Conservation (phyloP, 495 filamentous ascomycete genomes). For the Podospora sp. region DNA sequence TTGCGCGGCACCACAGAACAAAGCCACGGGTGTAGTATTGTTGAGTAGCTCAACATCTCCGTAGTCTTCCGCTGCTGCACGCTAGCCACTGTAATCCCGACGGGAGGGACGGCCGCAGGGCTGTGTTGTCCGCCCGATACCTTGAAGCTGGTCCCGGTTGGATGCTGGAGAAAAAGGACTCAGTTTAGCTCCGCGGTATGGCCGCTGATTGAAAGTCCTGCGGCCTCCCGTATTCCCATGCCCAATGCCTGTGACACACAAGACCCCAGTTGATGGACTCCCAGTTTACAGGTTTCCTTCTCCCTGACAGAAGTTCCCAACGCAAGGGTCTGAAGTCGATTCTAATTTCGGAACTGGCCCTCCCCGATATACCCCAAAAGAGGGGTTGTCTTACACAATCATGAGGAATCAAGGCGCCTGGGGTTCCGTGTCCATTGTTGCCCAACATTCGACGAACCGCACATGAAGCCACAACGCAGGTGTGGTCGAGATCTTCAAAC, state of each 20-base stretch:
- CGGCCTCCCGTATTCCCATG: background rate
- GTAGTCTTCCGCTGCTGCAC: background rate
- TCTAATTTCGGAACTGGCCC: background rate
- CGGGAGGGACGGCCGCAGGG: background rate
- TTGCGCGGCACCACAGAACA: background rate
- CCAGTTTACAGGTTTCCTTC: background rate
- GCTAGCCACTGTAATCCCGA: background rate
- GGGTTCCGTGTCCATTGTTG: background rate
- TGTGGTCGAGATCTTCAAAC: background rate
- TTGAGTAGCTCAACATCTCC: background rate
- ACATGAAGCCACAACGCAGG: background rate
- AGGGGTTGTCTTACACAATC: background rate
- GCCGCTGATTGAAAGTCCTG: background rate
- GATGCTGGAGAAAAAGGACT: background rate
- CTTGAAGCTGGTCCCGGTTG: background rate
- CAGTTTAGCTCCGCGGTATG: constrained; percentile 5
- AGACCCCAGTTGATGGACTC: background rate
- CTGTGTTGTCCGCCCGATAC: background rate
- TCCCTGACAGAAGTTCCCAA: background rate
- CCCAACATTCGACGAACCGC: background rate
- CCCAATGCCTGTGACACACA: background rate
- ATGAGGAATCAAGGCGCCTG: background rate
- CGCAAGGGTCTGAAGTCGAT: background rate
- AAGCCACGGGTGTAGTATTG: background rate
- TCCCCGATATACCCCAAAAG: background rate